phyloP scores from a whole-genome alignment of 805 yeast genomes.

The Soucietia sequanensis region DNA sequence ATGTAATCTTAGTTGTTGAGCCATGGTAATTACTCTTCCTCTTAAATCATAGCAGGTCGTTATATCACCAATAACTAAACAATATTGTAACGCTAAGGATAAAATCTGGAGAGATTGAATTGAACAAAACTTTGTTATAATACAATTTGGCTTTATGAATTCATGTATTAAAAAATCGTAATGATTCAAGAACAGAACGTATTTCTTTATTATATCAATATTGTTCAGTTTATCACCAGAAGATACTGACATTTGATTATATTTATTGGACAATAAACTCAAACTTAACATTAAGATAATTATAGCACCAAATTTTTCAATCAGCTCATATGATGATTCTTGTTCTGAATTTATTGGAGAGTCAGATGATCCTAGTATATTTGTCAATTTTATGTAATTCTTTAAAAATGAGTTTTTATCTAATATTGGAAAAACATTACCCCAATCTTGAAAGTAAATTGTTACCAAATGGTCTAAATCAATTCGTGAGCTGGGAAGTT shows the following conservation, averaged over 20 bases:
- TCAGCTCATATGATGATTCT: constrained; percentile 24
- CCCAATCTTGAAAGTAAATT: constrained; percentile 77
- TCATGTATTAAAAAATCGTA: constrained; percentile 64
- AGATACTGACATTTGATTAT: constrained; percentile 16
- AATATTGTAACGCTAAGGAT: constrained; percentile 66
- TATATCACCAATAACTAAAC: constrained; percentile 70
- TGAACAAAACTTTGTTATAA: constrained; percentile 56
- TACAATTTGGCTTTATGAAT: constrained; percentile 57
- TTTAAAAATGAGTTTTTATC: constrained; percentile 67
- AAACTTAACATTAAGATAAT: constrained; percentile 49
- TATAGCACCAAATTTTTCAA: constrained; percentile 58
- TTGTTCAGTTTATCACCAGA: constrained; percentile 8
- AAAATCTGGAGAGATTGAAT: constrained; percentile 69
- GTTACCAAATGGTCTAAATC: constrained; percentile 68
- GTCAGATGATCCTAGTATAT: constrained; percentile 38
- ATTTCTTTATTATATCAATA: constrained; percentile 14
- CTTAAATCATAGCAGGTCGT: constrained; percentile 72
- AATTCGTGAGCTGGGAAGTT: constrained; percentile 48
- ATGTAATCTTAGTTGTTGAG: constrained; percentile 81
- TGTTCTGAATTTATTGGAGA: constrained; percentile 3
- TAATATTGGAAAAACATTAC: constrained; percentile 63
- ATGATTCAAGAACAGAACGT: constrained; percentile 34
- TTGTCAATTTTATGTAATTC: constrained; percentile 50
- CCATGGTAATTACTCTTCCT: constrained; percentile 75
- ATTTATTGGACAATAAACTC: constrained; percentile 44